Base-by-base conservation (phyloP, 225 moss, liverwort and hornwort species). In the Asterella californica region DNA sequence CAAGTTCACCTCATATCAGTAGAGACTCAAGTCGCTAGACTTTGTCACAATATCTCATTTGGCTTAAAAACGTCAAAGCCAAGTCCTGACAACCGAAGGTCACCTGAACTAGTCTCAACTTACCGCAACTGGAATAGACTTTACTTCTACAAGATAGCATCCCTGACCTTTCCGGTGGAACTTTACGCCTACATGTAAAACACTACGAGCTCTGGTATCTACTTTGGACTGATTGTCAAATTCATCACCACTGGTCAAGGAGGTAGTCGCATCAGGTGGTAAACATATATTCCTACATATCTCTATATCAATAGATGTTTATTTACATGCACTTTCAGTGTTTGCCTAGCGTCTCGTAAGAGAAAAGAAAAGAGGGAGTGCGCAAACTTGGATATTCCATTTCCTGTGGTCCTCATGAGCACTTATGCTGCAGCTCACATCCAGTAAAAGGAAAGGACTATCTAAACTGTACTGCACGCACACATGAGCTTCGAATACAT, bases 1-100 rank as follows among this genome's bases (percentile, higher is more conserved):
- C 10, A 46, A 12, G 22, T 29, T 45, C 1, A 24, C 78, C 80
- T 69, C 82, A 76, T 27, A 38, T 80, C 61, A 84, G 73, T 24
- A 37, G 30, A 70, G 6, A 32, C 68, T 61, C 11, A 53, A 68
- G 50, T 53, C 38, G 32, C 30, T 68, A n/a, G 36, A 57, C 2
- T 14, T 11, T 25, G 24, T 45, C 46, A 22, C 22, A 45, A 29
- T 17, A 24, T 25, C 46, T 25, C 2, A 33, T 34, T 36, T 15
- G 36, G 36, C 67, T 36, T 30, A 15, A 18, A 63, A 63, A 60
- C 42, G 42, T 42, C 42, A 42, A n/a, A 29, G 27, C 27, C 67
- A 18, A 67, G 18, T 15, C 36, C 27, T 4, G 14, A 30, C 2
- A 19, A 18, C 36, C 4, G 2, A 36, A 37, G 6, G 67, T 30